Evolutionary conservation across 352 stramenopile genomes (phyloP).

Genomic region (Chrysophaeum taylorii): DNA sequence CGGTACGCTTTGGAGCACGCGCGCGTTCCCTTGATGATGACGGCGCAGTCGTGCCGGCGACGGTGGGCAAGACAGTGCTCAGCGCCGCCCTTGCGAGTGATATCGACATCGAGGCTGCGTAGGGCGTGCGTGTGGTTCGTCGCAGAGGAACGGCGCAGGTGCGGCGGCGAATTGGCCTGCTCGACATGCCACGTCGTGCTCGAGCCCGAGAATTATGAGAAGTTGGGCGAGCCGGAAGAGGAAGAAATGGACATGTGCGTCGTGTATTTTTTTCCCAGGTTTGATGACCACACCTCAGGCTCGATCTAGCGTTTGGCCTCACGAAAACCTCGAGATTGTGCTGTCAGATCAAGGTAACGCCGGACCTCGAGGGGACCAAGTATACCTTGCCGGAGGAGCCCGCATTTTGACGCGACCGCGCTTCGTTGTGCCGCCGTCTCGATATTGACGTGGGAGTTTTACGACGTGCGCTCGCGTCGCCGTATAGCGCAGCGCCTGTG

Average conservation of each 20-base stretch:
- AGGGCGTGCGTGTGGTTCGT: background rate
- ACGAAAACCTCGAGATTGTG: constrained; percentile 21
- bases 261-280: background rate
- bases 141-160: constrained; percentile 22
- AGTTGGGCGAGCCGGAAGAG: constrained; percentile 40
- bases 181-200: constrained; percentile 62
- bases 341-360: constrained; percentile 22
- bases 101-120: constrained; percentile 6
- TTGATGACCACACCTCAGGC: constrained; percentile 18
- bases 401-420: no score
- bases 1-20: background rate
- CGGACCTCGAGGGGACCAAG: background rate
- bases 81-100: background rate
- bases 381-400: background rate
- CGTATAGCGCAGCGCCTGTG: no score
- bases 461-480: no score
- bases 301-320: constrained; percentile 23
- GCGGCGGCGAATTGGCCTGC: constrained; percentile 55
- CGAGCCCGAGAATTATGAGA: constrained; percentile 48
- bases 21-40: background rate
- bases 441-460: no score
- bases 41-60: background rate
- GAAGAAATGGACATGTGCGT: constrained; percentile 33
- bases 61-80: constrained; percentile 3
- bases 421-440: no score